These are phyloP conservation scores for Blastobotrys indianensis DNA, from an alignment of 1,139 yeast genomes.

Conservation along the genomic window DNA sequence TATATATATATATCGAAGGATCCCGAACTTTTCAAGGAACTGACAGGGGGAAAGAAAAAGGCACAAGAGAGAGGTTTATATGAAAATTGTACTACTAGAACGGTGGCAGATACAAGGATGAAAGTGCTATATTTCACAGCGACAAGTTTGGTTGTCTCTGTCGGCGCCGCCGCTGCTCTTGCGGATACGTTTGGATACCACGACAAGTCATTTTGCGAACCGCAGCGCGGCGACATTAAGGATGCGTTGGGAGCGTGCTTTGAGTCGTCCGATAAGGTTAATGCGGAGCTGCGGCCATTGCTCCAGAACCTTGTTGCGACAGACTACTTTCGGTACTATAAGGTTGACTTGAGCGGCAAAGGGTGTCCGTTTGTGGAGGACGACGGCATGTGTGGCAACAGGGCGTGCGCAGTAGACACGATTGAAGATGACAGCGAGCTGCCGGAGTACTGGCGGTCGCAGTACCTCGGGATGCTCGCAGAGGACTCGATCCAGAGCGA, in stretches of 20 bases:
- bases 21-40: too few relatives aligned
- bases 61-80: too few relatives aligned
- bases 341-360: constrained; percentile 70
- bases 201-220: constrained; percentile 16
- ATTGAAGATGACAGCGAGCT: constrained; percentile 49
- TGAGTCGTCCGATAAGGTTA: constrained; percentile 47
- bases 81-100: too few relatives aligned
- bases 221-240: constrained; percentile 20
- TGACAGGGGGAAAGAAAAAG: too few relatives aligned
- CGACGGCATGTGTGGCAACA: constrained; percentile 80
- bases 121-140: too few relatives aligned
- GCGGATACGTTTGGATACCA: constrained; percentile 13
- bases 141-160: too few relatives aligned
- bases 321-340: constrained; percentile 68
- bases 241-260: constrained; percentile 50
- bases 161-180: neutral
- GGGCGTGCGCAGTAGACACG: constrained; percentile 90
- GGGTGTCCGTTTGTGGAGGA: constrained; percentile 86
- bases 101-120: too few relatives aligned
- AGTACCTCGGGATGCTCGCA: constrained; percentile 58
- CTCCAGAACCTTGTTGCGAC: constrained; percentile 47
- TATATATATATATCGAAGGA: too few relatives aligned
- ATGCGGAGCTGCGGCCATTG: constrained; percentile 46
- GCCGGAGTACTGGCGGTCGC: constrained; percentile 70
- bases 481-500: constrained; percentile 39